phyloP scores from a whole-genome alignment of 345 rosid genomes.

The Erodium maritimum region DNA sequence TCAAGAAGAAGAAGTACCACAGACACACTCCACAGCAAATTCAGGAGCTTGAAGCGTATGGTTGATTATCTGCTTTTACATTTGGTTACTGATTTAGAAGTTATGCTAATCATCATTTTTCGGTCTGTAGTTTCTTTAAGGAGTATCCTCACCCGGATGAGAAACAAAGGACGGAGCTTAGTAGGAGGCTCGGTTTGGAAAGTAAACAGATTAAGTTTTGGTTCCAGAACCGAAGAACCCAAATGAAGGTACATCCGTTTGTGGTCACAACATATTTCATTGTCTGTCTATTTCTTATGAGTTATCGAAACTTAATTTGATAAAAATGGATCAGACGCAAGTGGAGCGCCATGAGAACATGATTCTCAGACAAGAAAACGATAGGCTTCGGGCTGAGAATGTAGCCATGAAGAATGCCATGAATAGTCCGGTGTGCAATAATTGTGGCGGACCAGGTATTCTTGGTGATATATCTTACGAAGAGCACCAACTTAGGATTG shows the following conservation, averaged over 20 bases:
- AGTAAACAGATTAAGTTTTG: constrained; percentile 61
- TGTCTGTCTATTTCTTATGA: neutral
- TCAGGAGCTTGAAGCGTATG: constrained; percentile 65
- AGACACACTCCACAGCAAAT: constrained; percentile 68
- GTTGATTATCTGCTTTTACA: neutral
- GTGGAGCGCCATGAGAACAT: constrained; percentile 58
- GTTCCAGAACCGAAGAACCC: constrained; percentile 80
- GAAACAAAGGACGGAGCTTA: constrained; percentile 46
- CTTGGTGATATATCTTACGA: constrained; percentile 31
- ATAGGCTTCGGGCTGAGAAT: constrained; percentile 55
- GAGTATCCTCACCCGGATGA: constrained; percentile 69
- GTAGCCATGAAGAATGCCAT: constrained; percentile 34
- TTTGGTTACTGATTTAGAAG: too few relatives aligned
- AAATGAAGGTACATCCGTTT: constrained; percentile 39
- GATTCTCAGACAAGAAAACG: constrained; percentile 52
- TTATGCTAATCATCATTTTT: neutral
- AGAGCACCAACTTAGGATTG: constrained; percentile 40
- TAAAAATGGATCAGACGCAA: constrained; percentile 38
- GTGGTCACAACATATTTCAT: neutral
- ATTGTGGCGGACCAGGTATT: constrained; percentile 49
- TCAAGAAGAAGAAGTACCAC: constrained; percentile 46
- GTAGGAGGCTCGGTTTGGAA: constrained; percentile 43
- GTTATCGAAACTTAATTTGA: neutral
- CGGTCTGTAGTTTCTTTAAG: constrained; percentile 41
- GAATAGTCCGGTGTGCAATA: constrained; percentile 40